Evolutionary conservation across 2,329 filamentous ascomycete species (phyloP), one percentile per base, ranked within the genome.

Genomic region (Didymella pomorum): DNA sequence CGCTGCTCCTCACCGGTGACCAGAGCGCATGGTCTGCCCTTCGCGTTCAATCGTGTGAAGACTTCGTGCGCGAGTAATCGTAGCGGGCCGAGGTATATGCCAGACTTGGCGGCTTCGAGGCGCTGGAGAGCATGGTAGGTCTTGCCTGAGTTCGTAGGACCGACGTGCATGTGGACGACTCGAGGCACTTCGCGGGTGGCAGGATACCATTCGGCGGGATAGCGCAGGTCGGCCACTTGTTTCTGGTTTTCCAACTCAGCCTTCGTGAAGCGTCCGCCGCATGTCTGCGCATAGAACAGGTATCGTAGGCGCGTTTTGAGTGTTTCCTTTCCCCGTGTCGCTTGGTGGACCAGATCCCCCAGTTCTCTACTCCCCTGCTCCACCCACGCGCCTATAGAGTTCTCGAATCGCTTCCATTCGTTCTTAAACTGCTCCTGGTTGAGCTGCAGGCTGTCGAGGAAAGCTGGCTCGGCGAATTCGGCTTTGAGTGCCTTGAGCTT

Each of bases 131-230:
- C 96, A 73, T 93, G 90, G 73, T 98, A 99, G 0, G 96, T 99
- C 82, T 99, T 99, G 56, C 95, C 95, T 0, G 95, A 98, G 76
- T 99, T 99, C 2, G 95, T 99, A 1, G 95, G 95, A 0, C 95
- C 95, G 48, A 99, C 93, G 70, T 99, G 95, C 20, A 99, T 81
- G 79, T 98, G 92, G 39, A 99, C 85, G 0, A 87, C 94, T 43
- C 95, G 85, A 70, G 93, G 91, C 68, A 95, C 82, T 44, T 86
- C 83, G 58, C 96, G 86, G 1, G 95, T 95, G 4, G 86, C 87
- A 0, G 94, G 92, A 72, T 89, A 98, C 94, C 94, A 98, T 75
- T 99, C 95, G 52, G 89, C 85, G 0, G 95, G 95, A 75, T 88
- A 93, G n/a, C 93, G 86, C 65, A 97, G 80, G 78, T 97, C 92